These are phyloP conservation scores for Fusarium robinianum DNA, from an alignment of 2,329 filamentous ascomycete species.

Conservation along the genomic window DNA sequence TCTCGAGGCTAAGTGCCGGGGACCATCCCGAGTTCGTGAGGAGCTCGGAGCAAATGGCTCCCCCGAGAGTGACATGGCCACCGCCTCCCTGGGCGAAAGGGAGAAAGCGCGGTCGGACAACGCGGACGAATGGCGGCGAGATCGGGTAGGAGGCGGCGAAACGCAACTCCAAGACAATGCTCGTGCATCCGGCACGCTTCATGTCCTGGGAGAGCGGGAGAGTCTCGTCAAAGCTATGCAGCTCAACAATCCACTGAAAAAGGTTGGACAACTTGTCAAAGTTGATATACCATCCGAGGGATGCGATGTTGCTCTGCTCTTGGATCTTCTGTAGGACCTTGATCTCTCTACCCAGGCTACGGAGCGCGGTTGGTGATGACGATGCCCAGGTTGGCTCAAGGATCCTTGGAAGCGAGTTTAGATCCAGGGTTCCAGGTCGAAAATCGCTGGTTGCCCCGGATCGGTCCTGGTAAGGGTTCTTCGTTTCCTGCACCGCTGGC, in stretches of 20 bases:
- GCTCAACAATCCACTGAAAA: constrained; percentile 90
- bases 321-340: constrained; percentile 68
- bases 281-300: constrained; percentile 85
- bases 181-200: constrained; percentile 62
- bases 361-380: constrained; percentile 36
- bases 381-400: constrained; percentile 40
- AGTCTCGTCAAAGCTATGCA: constrained; percentile 76
- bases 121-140: constrained; percentile 80
- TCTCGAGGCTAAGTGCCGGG: constrained; percentile 73
- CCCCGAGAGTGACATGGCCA: constrained; percentile 82
- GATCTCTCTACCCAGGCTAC: constrained; percentile 55
- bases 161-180: constrained; percentile 79
- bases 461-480: not conserved
- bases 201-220: constrained; percentile 78
- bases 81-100: constrained; percentile 74
- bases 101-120: constrained; percentile 79
- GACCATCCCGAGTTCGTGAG: constrained; percentile 85
- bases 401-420: constrained; percentile 66
- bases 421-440: constrained; percentile 67
- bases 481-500: constrained; percentile 19
- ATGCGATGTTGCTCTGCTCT: constrained; percentile 59
- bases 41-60: constrained; percentile 82
- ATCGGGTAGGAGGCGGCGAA: constrained; percentile 78
- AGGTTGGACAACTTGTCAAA: constrained; percentile 68
- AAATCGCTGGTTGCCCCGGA: constrained; percentile 53